phyloP scores from a whole-genome alignment of 1,139 yeast genomes.

The Debaryomycetaceae sp. region DNA sequence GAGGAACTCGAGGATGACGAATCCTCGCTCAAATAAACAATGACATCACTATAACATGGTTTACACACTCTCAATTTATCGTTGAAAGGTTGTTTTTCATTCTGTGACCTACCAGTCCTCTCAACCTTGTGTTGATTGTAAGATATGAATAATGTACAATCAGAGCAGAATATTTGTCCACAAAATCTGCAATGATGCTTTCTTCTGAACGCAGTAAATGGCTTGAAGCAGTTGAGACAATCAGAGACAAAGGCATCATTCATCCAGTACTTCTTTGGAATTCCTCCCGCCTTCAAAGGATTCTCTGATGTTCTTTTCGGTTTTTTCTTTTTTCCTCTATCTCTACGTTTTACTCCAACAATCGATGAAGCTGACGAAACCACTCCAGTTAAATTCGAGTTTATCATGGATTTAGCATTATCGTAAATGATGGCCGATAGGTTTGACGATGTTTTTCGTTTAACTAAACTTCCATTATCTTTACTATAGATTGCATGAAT shows the following conservation, averaged over 20 bases:
- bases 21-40: constrained; percentile 65
- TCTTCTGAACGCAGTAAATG: constrained; percentile 76
- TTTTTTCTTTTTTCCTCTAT: constrained; percentile 20
- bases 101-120: constrained; percentile 27
- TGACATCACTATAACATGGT: constrained; percentile 71
- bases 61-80: constrained; percentile 79
- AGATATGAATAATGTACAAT: constrained; percentile 77
- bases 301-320: constrained; percentile 41
- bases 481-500: constrained; percentile 31
- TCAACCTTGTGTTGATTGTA: constrained; percentile 65
- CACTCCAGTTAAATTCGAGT: constrained; percentile 26
- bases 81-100: constrained; percentile 32
- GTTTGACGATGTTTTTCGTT: constrained; percentile 29
- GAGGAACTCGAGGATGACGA: constrained; percentile 27
- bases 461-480: constrained; percentile 15
- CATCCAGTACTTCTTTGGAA: constrained; percentile 84
- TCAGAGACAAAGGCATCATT: constrained; percentile 82
- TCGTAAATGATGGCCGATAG: constrained; percentile 34
- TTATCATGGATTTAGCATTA: constrained; percentile 38
- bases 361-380: constrained; percentile 32
- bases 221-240: constrained; percentile 72
- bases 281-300: constrained; percentile 47
- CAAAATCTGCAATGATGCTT: constrained; percentile 95
- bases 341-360: constrained; percentile 14
- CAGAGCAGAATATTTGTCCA: constrained; percentile 90